Evolutionary conservation across 352 stramenopile species (phyloP), one percentile per base, ranked within the genome.

Genomic region (Phytopythium vexans): DNA sequence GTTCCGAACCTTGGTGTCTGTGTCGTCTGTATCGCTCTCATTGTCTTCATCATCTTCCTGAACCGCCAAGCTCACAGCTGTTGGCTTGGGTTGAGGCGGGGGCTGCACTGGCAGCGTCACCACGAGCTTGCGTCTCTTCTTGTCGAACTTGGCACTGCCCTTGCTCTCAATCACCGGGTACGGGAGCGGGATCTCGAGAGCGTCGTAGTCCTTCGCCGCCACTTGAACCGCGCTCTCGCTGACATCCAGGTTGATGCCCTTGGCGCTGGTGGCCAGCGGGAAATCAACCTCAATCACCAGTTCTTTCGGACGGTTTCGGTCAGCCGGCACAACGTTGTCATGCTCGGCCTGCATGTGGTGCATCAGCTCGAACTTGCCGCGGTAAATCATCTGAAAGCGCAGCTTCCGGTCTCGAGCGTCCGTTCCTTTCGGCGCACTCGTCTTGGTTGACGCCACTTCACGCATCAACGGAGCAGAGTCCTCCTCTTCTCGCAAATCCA

Each of bases 91-190:
- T 8, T 61, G 62, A 3, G 70, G 45, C 7, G 77, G 82, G 4
- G 84, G 74, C 14, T 85, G 68, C 32, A 97, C 83, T 0, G 86
- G 86, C 40, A 97, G 59, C 33, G 85, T 94, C 10, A 96, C 77
- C 3, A 89, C 56, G 1, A 97, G 54, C 31, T 85, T 78, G 11
- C 75, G 70, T 4, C 56, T 69, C 36, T 82, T 86, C 52, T 94
- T 94, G 48, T 96, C 85, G 59, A 94, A 97, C 38, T 77, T 88
- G 32, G 89, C 88, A 48, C 54, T 70, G 0, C 85, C 86, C 15
- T 92, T 92, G 8, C 72, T 59, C 55, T 96, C 81, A 7, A 92
- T 41, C 4, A 97, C 85, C 0, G 75, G 68, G 58, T 86, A 96
- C 14, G 88, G 84, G 15, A 97, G 57, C 4, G 61, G 38, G 14